Evolutionary conservation across 805 yeast species (phyloP).

Genomic region (Clavispora santaluciae): DNA sequence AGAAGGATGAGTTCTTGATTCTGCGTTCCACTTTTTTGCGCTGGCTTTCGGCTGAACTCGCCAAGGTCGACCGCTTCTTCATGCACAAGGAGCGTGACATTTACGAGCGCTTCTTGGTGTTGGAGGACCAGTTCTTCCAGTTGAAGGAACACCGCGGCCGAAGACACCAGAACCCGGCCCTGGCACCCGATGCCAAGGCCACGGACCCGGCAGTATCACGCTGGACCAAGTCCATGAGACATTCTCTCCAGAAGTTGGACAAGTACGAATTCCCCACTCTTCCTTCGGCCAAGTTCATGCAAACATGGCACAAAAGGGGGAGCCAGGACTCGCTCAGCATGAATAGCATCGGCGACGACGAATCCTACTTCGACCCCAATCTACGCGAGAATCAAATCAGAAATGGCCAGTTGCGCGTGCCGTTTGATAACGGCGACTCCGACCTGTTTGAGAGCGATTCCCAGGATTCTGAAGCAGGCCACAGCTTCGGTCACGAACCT

Average conservation of each 20-base stretch:
- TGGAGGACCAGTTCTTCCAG: slow-evolving; percentile 68
- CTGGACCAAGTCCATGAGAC: background rate
- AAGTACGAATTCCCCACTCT: slow-evolving; percentile 38
- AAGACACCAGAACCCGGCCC: slow-evolving; percentile 29
- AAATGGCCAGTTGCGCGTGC: slow-evolving; percentile 22
- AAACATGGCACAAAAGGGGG: slow-evolving; percentile 10
- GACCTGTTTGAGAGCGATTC: slow-evolving; percentile 3
- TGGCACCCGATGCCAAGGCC: slow-evolving; percentile 4
- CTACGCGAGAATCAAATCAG: slow-evolving; percentile 35
- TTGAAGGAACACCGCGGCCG: slow-evolving; percentile 49
- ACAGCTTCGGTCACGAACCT: background rate
- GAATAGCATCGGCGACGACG: slow-evolving; percentile 6
- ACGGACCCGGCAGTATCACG: slow-evolving; percentile 6
- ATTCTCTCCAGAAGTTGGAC: slow-evolving; percentile 11
- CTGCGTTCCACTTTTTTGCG: slow-evolving; percentile 39
- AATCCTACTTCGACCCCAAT: slow-evolving; percentile 24
- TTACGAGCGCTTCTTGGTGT: slow-evolving; percentile 50
- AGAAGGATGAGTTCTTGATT: slow-evolving; percentile 15
- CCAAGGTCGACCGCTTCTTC: slow-evolving; percentile 59
- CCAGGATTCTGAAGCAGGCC: background rate
- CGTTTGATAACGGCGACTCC: slow-evolving; percentile 5
- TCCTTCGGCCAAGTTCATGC: slow-evolving; percentile 32
- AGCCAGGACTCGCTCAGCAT: slow-evolving; percentile 4
- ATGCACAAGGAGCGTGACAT: slow-evolving; percentile 56
- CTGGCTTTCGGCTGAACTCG: slow-evolving; percentile 64